Conservation (phyloP, 139 green algal genomes). For the Zygnema circumcarinatum region DNA sequence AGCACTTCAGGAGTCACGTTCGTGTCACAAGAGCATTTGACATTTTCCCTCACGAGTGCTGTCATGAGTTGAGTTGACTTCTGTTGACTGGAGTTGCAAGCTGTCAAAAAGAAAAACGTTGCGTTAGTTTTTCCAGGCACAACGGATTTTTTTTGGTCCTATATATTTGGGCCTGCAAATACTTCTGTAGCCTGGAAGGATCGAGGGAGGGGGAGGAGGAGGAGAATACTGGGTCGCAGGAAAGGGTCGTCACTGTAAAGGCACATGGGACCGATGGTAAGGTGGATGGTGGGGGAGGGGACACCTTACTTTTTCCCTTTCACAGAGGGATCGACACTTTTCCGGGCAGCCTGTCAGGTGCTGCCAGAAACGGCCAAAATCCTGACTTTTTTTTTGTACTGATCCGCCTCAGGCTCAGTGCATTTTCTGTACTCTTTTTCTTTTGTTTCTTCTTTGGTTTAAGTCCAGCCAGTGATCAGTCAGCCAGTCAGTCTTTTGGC, state of each 20-base stretch:
- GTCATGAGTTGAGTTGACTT: background rate
- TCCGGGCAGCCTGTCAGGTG: background rate
- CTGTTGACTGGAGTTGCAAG: no score
- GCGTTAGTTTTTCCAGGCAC: background rate
- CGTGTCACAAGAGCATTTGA: background rate
- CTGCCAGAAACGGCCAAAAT: background rate
- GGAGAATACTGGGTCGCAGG: background rate
- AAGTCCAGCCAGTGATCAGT: background rate
- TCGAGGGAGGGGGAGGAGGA: background rate
- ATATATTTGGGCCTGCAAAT: background rate
- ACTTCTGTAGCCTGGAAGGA: background rate
- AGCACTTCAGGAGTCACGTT: background rate
- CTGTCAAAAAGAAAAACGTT: no score
- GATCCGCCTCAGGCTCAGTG: background rate
- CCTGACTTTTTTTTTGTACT: background rate
- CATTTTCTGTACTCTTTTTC: background rate
- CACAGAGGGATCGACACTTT: background rate
- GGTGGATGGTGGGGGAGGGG: background rate
- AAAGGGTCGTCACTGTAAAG: no score
- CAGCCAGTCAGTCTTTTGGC: background rate
- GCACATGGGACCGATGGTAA: no score
- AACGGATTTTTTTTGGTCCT: background rate
- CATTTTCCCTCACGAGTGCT: background rate
- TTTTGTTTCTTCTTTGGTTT: background rate
- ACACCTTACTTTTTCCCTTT: background rate